Evolutionary conservation across 192 early-diverging fungal genomes (phyloP), one percentile per base, ranked within the genome.

Genomic region (Martensiomyces pterosporus): DNA sequence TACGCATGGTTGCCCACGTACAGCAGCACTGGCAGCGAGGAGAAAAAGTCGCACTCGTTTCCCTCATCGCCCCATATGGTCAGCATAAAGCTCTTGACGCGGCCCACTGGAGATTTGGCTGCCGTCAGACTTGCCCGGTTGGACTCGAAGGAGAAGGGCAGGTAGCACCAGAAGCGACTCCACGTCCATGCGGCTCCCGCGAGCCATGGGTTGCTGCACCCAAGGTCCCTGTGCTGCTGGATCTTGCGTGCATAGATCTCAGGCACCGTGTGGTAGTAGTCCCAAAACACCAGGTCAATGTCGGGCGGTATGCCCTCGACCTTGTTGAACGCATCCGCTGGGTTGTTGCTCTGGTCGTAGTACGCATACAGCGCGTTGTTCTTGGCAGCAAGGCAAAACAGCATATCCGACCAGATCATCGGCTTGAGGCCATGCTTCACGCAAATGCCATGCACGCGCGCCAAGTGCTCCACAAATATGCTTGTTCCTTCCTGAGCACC

Each of bases 1-100:
- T 92, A 88, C 3, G 80, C 82, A 52, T 88, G 86, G 54, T 90
- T 80, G 21, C 80, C 83, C 52, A 80, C 92, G 40, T 87, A 88
- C 16, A 85, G 56, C 53, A 93, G 65, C 4, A 79, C 88, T 12
- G 91, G 91, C 26, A 93, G 67, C 12, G 85, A 69, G 0, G 89
- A 89, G 56, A 79, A 86, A 63, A 91, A 80, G 57, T 91, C 91
- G 58, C 85, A 93, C 67, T 93, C 91, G 64, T 92, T 90, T 32
- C 89, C 91, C 49, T 93, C 91, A 58, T 93, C 91, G 17, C 91
- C 91, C 90, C 90, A 93, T 13, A 85, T 80, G 1, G 89, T 92
- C 35, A 90, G 84, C 76, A 93, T 88, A 17, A 82, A 78, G 57
- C 90, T 88, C 18, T 66, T 49, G 18, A 90, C 85, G 12, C 80